Conservation (phyloP, 2,329 filamentous ascomycete genomes). For the Hymenoscyphus albidus region DNA sequence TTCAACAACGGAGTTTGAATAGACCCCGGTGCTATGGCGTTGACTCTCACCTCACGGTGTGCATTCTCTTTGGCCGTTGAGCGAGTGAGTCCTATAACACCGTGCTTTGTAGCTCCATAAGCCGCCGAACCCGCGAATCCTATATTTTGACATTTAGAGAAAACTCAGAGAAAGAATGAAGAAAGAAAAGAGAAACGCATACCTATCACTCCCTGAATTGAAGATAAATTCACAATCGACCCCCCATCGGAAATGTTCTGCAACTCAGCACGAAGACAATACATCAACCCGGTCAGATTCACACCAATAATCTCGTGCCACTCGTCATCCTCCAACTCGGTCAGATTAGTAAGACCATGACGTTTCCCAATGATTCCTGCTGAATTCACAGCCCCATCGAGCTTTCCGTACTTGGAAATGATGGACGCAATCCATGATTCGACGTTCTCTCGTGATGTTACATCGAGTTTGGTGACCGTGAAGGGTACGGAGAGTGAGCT, state of each 20-base stretch:
- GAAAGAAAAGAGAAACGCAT: constrained; percentile 14
- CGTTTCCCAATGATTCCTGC: constrained; percentile 41
- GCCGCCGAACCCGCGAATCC: constrained; percentile 33
- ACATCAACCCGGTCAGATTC: constrained; percentile 39
- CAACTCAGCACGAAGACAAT: constrained; percentile 38
- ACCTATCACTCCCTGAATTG: constrained; percentile 48
- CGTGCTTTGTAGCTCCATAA: constrained; percentile 40
- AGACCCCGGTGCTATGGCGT: constrained; percentile 36
- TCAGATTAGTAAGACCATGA: constrained; percentile 32
- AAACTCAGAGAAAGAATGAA: constrained; percentile 29
- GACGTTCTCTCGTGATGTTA: constrained; percentile 32
- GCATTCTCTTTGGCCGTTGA: constrained; percentile 40
- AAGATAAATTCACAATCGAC: constrained; percentile 41
- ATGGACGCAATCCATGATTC: constrained; percentile 38
- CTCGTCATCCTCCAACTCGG: constrained; percentile 37
- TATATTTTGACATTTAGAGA: constrained; percentile 16
- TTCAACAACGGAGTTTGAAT: constrained; percentile 50
- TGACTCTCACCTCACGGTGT: constrained; percentile 40
- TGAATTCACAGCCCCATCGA: constrained; percentile 49
- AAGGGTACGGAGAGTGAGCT: constrained; percentile 21
- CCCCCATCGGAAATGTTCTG: constrained; percentile 39
- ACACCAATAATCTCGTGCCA: constrained; percentile 39
- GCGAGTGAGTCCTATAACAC: constrained; percentile 39
- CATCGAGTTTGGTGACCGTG: constrained; percentile 35
- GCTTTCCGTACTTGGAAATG: constrained; percentile 35